These are phyloP conservation scores for Choiromyces venosus DNA, from an alignment of 495 filamentous ascomycete genomes.

Conservation along the genomic window DNA sequence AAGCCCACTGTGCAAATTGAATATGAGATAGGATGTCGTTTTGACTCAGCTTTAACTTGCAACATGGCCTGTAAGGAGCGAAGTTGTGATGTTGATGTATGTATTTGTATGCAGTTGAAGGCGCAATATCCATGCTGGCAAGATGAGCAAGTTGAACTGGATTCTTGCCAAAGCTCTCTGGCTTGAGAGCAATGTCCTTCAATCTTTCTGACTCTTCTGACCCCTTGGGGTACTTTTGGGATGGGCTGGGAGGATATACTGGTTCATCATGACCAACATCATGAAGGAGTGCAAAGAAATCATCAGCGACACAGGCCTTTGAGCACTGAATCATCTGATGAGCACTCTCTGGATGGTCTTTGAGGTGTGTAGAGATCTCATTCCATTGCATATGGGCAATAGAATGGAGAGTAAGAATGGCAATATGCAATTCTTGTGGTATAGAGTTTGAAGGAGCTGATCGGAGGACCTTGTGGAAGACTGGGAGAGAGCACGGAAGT, in stretches of 20 bases:
- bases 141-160: neutral
- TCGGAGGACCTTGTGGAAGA: too few relatives aligned
- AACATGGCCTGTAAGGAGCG: neutral
- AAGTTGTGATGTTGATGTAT: neutral
- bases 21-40: neutral
- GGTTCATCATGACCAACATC: neutral
- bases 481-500: too few relatives aligned
- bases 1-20: neutral
- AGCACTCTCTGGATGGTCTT: neutral
- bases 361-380: neutral
- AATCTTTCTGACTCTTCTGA: neutral
- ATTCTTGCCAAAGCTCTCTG: neutral
- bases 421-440: neutral
- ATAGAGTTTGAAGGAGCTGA: too few relatives aligned
- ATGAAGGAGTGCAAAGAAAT: neutral
- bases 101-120: neutral
- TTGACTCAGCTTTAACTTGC: neutral
- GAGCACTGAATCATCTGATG: neutral
- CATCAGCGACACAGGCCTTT: neutral
- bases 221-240: neutral
- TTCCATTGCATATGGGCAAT: neutral
- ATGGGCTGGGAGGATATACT: neutral
- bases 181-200: neutral
- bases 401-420: neutral
- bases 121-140: neutral